Evolutionary conservation across 2,329 filamentous ascomycete genomes (phyloP), one percentile per base, ranked within the genome.

Genomic region (Davidsoniella virescens): DNA sequence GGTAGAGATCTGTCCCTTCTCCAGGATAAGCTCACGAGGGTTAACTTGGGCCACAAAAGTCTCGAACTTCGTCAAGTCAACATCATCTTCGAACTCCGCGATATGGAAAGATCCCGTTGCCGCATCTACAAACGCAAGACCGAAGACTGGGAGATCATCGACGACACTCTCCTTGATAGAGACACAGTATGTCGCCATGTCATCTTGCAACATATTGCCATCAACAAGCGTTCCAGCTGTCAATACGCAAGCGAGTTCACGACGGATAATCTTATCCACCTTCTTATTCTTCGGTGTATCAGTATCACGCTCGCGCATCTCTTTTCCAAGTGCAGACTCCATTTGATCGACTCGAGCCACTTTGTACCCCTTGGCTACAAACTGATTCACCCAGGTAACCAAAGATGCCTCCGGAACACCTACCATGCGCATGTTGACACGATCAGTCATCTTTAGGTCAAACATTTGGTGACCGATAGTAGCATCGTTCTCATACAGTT

Each of bases 391-490:
- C 92, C 92, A 98, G 63, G 92, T 81, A 59, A 92, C 86, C n/a
- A 98, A 70, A 10, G 87, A 94, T 60, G 87, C 84, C 64, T 98
- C 92, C 0, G 92, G 92, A 0, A 98, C 92, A 54, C 92, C 92
- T 2, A 96, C 92, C 92, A 98, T 98, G 57, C 90, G 84, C 92
- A 98, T 98, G 63, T 98, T 98, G 63, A 98, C 92, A 50, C 92
- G 78, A 59, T 98, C 92, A 0, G 92, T 98, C 62, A 98, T 81
- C 67, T 98, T 98, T 51, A 98, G 74, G 63, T 98, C 92, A 59
- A 98, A 98, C 14, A 95, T 72, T 63, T 96, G 92, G 61, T 98
- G 88, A 4, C 92, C 92, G 51, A 96, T 82, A 0, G 90, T 94
- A 4, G 92, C 92, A 65, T 98, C 92, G 54, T 95, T 94, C 63